Evolutionary conservation across 495 filamentous ascomycete species (phyloP).

Genomic region (Xylaria acuta): DNA sequence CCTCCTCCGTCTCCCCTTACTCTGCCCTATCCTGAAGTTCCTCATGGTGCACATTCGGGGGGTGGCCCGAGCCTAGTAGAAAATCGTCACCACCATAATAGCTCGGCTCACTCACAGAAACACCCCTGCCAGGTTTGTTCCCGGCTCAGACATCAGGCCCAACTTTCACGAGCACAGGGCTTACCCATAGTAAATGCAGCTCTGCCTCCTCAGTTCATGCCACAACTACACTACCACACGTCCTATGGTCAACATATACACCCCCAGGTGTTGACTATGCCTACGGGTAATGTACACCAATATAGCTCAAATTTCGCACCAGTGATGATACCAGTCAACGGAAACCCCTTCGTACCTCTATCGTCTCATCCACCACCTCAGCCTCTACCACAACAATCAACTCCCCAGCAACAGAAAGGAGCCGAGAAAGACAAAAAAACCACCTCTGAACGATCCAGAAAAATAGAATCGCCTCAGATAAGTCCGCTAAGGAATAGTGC

Average conservation of each 20-base stretch:
- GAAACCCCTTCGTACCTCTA: conserved; percentile 25
- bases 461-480: conserved; percentile 29
- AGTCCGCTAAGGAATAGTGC: not conserved
- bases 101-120: conserved; percentile 23
- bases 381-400: conserved; percentile 1
- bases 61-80: not conserved
- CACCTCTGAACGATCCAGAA: conserved; percentile 26
- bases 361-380: conserved; percentile 24
- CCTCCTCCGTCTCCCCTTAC: conserved; percentile 27
- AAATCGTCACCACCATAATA: conserved; percentile 17
- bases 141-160: conserved; percentile 35
- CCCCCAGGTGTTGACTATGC: conserved; percentile 35
- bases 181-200: conserved; percentile 31
- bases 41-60: not conserved
- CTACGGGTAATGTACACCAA: conserved; percentile 32
- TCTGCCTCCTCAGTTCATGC: conserved; percentile 32
- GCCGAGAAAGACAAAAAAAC: conserved; percentile 12
- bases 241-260: conserved; percentile 33
- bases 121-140: conserved; percentile 38
- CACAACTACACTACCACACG: conserved; percentile 32
- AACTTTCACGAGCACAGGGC: conserved; percentile 34
- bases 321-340: conserved; percentile 33
- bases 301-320: conserved; percentile 30
- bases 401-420: not conserved
- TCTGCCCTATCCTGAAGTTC: not conserved